Percentiles rank a stretch among this genome's conserved stretches.
These are phyloP conservation scores for Arctostaphylos glauca DNA, from an alignment of 148 eudicot species.

Conservation along the genomic window DNA sequence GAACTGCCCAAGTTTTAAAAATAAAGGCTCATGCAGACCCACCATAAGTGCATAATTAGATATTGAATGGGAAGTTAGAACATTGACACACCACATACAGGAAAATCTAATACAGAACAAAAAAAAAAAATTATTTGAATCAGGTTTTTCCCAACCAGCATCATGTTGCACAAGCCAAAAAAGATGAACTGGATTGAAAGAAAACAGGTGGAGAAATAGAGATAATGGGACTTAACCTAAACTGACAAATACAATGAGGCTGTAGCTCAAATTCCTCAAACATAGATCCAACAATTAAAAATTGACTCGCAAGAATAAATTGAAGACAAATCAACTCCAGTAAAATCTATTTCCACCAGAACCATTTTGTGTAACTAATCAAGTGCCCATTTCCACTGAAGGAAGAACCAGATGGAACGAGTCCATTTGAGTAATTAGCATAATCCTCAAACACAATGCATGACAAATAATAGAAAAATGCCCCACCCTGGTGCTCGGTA, in stretches of 20 bases:
- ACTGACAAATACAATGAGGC: not conserved
- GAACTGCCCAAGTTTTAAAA: not conserved
- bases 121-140: not conserved
- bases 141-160: not conserved
- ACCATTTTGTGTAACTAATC: not conserved
- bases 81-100: not conserved
- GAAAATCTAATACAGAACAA: not conserved
- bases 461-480: not conserved
- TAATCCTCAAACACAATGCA: not conserved
- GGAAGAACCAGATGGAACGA: not conserved
- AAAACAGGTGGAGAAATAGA: not conserved
- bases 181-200: not conserved
- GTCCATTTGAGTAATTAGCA: not conserved
- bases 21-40: not conserved
- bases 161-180: not conserved
- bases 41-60: not conserved
- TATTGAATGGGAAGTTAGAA: not conserved
- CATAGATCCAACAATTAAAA: not conserved
- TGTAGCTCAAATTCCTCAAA: not conserved
- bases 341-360: conserved; percentile 2
- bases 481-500: not conserved
- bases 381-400: not conserved
- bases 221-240: not conserved
- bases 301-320: not conserved
- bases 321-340: not conserved